A percentile compares a stretch with the other conserved stretches of the same genome.
Conservation (phyloP, 495 filamentous ascomycete species). For the Hypoxylon crocopeplum region DNA sequence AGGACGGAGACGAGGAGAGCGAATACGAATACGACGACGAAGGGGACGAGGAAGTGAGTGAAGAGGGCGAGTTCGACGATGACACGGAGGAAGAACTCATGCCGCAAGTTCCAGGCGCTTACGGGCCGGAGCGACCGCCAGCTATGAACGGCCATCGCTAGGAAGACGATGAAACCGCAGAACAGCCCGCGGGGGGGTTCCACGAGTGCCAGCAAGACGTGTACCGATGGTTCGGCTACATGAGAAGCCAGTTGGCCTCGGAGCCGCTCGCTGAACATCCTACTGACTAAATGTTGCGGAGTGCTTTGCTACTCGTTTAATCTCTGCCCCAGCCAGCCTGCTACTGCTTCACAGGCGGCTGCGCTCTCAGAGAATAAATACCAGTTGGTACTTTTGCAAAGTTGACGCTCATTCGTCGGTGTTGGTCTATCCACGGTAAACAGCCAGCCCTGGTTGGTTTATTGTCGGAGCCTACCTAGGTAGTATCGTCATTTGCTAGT, state of each 20-base stretch:
- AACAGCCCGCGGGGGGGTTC: constrained; percentile 20
- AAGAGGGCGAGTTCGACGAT: constrained; percentile 49
- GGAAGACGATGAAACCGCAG: constrained; percentile 27
- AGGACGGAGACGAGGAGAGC: constrained; percentile 79
- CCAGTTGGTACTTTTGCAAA: constrained; percentile 14
- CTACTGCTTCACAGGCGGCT: too few species aligned
- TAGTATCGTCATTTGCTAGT: constrained; percentile 31
- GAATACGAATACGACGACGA: constrained; percentile 56
- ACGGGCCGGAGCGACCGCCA: constrained; percentile 45
- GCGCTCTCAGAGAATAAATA: too few species aligned
- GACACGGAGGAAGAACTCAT: constrained; percentile 49
- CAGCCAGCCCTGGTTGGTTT: constrained; percentile 4
- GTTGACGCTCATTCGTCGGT: neutral
- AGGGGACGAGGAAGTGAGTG: constrained; percentile 58
- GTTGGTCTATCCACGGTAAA: constrained; percentile 27
- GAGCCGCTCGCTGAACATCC: neutral
- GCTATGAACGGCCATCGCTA: constrained; percentile 48
- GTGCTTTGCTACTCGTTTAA: too few species aligned
- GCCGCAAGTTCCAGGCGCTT: constrained; percentile 39
- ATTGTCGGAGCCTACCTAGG: constrained; percentile 5
- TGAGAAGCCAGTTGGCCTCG: neutral
- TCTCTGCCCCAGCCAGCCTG: too few species aligned
- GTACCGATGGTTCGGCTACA: constrained; percentile 14
- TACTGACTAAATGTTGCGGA: neutral
- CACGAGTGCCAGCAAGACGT: constrained; percentile 11